phyloP scores from a whole-genome alignment of 1,139 yeast genomes.

The Pneumocystis jirovecii region DNA sequence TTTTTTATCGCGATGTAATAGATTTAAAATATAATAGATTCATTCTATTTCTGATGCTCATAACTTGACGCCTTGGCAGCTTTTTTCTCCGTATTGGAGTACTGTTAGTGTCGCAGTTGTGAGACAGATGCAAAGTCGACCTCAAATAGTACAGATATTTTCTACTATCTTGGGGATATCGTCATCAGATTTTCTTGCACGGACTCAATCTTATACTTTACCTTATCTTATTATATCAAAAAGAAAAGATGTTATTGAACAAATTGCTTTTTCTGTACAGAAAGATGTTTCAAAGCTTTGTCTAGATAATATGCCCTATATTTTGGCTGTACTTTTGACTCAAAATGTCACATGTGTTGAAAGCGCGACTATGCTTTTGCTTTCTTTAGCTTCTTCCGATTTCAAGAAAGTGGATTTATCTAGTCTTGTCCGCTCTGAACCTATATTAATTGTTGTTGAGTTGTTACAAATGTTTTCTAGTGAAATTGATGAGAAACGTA shows the following conservation, averaged over 20 bases:
- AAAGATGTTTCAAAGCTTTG: constrained; percentile 19
- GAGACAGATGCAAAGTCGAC: constrained; percentile 34
- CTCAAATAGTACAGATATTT: constrained; percentile 42
- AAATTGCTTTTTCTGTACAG: constrained; percentile 32
- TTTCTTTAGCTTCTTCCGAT: constrained; percentile 39
- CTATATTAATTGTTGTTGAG: constrained; percentile 22
- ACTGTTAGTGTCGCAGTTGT: constrained; percentile 55
- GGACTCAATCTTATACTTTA: constrained; percentile 60
- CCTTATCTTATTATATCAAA: constrained; percentile 60
- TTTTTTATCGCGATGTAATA: constrained; percentile 18
- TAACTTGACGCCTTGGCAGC: constrained; percentile 32
- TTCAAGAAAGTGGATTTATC: constrained; percentile 26
- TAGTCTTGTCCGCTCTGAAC: constrained; percentile 30
- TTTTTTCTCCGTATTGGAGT: constrained; percentile 66
- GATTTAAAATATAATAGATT: constrained; percentile 5
- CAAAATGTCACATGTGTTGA: constrained; percentile 34
- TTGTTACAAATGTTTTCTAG: constrained; percentile 20
- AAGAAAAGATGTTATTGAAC: constrained; percentile 46
- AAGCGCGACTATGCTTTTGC: constrained; percentile 35
- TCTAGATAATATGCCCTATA: constrained; percentile 26
- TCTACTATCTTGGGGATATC: constrained; percentile 54
- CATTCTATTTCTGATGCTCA: constrained; percentile 27
- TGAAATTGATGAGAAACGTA: constrained; percentile 10
- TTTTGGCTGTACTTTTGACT: constrained; percentile 34
- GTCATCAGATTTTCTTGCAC: constrained; percentile 42